Base-by-base conservation (phyloP, 1,139 yeast species). In the Sporopachydermia cereana region DNA sequence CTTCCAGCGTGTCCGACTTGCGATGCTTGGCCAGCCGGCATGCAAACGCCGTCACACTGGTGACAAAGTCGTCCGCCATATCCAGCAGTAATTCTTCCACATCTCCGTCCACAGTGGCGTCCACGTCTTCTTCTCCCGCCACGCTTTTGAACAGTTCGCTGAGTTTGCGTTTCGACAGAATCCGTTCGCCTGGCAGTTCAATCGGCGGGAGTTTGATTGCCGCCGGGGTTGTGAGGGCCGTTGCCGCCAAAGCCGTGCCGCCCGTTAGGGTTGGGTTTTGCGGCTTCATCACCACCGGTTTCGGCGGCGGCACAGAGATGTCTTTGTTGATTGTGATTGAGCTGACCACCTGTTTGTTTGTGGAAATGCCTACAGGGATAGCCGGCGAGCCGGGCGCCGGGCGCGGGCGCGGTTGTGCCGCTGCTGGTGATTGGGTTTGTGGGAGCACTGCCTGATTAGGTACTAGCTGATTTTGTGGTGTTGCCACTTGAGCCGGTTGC, bases 21-120 rank as follows among this genome's bases (percentile, higher is more conserved):
- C 98, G 74, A 57, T 89, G 96, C 60, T 91, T 91, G 17, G 99
- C 98, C 54, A 91, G 69, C 47, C 93, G 76, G 60, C 98, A 91
- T 0, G 96, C 95, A 67, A 91, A 91, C 2, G 86, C 74, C 0
- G 96, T 86, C 2, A 93, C 95, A 44, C 84, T 80, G 16, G 84
- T 76, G 14, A 91, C 93, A 60, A 91, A 91, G 58, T 93, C 98
- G 60, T 93, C 99, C 0, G 98, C 97, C 49, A 91, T 69, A 60
- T 93, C 98, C 44, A 93, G 69, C 44, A 91, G 67, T 39, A 89
- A 66, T 53, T 89, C 96, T 60, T 91, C 97, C 16, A 89, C 97
- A 61, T 91, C 96, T 25, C 96, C 96, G 59, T 89, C 97, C 47
- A 91, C 82, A n/a, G 76, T 75, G 5, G 94, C 84, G 55, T 85